These are phyloP conservation scores for Poa annua DNA, from an alignment of 176 grass and related monocot genomes.

Conservation along the genomic window DNA sequence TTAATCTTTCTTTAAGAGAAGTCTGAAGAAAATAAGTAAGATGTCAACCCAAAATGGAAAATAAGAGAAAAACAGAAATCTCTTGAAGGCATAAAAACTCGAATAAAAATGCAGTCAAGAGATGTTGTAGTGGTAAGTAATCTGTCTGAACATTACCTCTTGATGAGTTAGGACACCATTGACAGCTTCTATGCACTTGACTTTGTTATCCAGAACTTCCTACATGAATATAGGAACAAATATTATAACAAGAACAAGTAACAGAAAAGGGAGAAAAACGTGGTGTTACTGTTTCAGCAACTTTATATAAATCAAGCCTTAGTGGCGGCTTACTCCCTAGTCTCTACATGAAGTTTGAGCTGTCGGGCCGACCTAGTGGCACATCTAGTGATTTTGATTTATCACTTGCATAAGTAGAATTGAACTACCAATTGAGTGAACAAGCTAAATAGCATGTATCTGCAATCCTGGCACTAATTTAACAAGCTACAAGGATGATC, in stretches of 20 bases:
- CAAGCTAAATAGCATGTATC: conserved; percentile 31
- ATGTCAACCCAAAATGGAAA: conserved; percentile 37
- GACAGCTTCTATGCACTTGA: conserved; percentile 59
- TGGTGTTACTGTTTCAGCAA: conserved; percentile 11
- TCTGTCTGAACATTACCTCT: conserved; percentile 58
- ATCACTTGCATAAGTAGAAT: neutral
- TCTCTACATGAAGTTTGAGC: neutral
- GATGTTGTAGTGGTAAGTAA: conserved; percentile 14
- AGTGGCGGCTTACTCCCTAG: neutral
- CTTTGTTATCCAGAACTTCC: conserved; percentile 64
- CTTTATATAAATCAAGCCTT: conserved; percentile 7
- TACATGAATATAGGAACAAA: conserved; percentile 47
- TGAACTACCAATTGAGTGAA: neutral
- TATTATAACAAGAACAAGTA: conserved; percentile 17
- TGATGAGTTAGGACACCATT: conserved; percentile 53
- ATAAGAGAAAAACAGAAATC: conserved; percentile 10
- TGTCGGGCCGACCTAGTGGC: no score
- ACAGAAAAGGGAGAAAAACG: neutral
- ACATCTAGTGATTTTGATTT: conserved; percentile 1
- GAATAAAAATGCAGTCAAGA: conserved; percentile 30
- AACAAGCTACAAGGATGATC: conserved; percentile 9
- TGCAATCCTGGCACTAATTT: neutral
- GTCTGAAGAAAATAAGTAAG: conserved; percentile 51
- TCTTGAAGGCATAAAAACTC: conserved; percentile 7
- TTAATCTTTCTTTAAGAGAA: conserved; percentile 67